Evolutionary conservation across 2,329 filamentous ascomycete genomes (phyloP).

Genomic region (Colletotrichum aenigma): DNA sequence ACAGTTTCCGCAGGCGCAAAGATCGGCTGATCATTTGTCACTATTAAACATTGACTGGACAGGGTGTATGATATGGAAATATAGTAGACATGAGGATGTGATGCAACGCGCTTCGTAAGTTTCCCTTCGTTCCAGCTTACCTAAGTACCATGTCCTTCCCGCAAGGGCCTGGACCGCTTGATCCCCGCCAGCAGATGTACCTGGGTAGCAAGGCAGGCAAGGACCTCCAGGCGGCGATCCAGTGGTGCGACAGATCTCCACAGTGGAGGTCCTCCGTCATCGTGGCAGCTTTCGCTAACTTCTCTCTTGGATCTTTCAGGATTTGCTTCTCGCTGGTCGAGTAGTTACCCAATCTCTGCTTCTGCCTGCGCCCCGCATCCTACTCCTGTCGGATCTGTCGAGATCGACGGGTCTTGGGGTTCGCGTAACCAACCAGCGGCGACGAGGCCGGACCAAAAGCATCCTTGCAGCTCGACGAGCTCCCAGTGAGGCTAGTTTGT

Average conservation of each 20-base stretch:
- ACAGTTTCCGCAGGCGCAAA: neutral
- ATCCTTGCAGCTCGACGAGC: neutral
- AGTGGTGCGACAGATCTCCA: neutral
- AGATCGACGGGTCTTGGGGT: neutral
- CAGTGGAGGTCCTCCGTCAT: slow-evolving; percentile 6
- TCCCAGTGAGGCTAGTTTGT: neutral
- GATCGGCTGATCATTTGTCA: neutral
- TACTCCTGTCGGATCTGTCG: neutral
- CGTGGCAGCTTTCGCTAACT: neutral
- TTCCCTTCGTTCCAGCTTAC: neutral
- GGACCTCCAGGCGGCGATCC: neutral
- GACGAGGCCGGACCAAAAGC: neutral
- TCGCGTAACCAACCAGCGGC: neutral
- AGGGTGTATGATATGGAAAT: neutral
- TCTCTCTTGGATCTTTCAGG: neutral
- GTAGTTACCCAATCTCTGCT: neutral
- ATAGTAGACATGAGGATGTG: neutral
- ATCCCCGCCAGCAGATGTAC: neutral
- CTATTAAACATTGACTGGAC: neutral
- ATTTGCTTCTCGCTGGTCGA: neutral
- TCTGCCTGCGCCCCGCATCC: neutral
- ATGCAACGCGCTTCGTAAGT: neutral
- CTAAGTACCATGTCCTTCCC: neutral
- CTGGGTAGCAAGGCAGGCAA: neutral
- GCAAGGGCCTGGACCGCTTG: neutral